phyloP scores from a whole-genome alignment of 345 rosid species.

The Eucalyptus guilfoylei region DNA sequence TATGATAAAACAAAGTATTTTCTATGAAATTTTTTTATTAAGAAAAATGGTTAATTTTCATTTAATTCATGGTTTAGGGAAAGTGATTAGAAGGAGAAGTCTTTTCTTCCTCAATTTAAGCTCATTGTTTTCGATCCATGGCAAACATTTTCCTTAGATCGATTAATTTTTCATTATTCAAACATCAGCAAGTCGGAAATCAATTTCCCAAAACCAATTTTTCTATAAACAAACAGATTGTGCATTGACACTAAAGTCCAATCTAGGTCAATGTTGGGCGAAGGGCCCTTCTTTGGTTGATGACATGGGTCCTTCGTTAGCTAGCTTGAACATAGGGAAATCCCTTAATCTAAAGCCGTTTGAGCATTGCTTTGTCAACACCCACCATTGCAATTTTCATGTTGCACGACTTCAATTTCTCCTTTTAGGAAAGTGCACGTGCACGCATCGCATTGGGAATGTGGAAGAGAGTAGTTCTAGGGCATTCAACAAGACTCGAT shows the following conservation, averaged over 20 bases:
- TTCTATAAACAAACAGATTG: not conserved
- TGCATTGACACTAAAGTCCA: not conserved
- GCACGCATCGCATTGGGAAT: not conserved
- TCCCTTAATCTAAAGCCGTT: not conserved
- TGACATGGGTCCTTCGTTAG: not conserved
- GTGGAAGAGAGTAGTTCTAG: not conserved
- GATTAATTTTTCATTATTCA: not conserved
- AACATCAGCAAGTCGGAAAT: not conserved
- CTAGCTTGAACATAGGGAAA: not conserved
- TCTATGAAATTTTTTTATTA: accelerated
- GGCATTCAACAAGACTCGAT: not conserved
- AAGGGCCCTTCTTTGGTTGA: not conserved
- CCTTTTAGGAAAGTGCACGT: not conserved
- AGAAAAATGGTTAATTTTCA: not conserved
- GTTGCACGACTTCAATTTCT: not conserved
- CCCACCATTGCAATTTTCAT: not conserved
- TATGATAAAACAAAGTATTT: not conserved
- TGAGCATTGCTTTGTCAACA: not conserved
- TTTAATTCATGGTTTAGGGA: not conserved
- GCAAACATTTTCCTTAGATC: not conserved
- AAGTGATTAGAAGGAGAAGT: not conserved
- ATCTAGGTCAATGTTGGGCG: not conserved
- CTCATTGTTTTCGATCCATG: not conserved
- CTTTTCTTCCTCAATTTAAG: not conserved
- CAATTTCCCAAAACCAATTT: not conserved